phyloP scores from a whole-genome alignment of 2,329 filamentous ascomycete genomes.

The Macrophomina phaseolina region DNA sequence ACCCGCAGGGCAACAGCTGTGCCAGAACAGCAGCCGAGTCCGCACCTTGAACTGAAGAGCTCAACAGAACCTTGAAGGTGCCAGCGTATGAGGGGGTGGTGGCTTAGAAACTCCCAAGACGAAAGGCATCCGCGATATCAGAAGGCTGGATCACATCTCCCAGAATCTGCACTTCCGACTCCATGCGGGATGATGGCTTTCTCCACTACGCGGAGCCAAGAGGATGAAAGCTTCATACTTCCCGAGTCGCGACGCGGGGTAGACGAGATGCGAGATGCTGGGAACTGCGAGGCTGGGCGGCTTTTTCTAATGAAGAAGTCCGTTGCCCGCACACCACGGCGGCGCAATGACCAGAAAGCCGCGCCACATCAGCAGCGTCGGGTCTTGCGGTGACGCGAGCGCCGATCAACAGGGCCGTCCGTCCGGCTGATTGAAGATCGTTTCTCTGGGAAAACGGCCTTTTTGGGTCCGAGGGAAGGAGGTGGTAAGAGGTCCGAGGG shows the following conservation, averaged over 20 bases:
- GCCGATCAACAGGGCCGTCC: conserved; percentile 1
- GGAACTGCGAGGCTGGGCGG: not conserved
- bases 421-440: conserved; percentile 15
- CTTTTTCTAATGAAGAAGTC: not conserved
- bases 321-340: conserved; percentile 1
- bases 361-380: not conserved
- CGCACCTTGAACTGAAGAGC: too few relatives aligned
- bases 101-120: too few relatives aligned
- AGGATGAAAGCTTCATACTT: not conserved
- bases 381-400: conserved; percentile 10
- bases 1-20: too few relatives aligned
- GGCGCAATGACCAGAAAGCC: not conserved
- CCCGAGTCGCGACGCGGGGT: not conserved
- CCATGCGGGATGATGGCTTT: too few relatives aligned
- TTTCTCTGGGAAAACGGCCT: conserved; percentile 11
- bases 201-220: too few relatives aligned
- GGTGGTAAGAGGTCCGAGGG: not conserved
- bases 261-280: not conserved
- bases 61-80: too few relatives aligned
- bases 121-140: too few relatives aligned
- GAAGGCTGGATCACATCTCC: too few relatives aligned
- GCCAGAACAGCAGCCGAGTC: too few relatives aligned
- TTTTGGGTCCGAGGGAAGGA: not conserved
- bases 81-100: too few relatives aligned
- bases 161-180: too few relatives aligned